Base-by-base conservation (phyloP, 2,329 filamentous ascomycete species). In the Botrytis cinerea region DNA sequence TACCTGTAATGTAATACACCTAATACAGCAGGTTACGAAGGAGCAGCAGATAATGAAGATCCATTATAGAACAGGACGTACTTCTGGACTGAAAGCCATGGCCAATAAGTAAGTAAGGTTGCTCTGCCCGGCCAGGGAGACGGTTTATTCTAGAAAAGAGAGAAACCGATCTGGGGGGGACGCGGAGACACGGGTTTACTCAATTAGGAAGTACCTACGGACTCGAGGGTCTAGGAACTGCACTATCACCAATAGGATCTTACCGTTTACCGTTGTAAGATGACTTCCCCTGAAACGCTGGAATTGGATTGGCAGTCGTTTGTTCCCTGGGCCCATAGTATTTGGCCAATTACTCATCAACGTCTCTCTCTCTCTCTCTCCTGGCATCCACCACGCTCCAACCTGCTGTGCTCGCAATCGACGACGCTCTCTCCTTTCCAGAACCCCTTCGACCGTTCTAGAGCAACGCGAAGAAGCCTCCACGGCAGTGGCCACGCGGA, bases 311-410 rank as follows among this genome's bases (percentile, higher is more conserved):
- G 32, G 32, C 32, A n/a, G 4, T 20, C 18, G 22, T 20, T 35
- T 59, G 59, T 18, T 28, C 16, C 38, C 5, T 62, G 28, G 28
- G 22, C 51, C 54, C 43, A 62, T 70, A 35, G 45, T n/a, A 35
- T 46, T 66, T 22, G 40, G 46, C 2, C n/a, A 67, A 72, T 72
- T 67, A 72, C 61, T 72, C 51, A 70, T 45, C 51, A 45, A 45
- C 4, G 45, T 35, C 7, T 22, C 2, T 25, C 32, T 35, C 7
- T 22, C 2, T 25, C 32, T 9, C 32, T 25, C 18, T 25, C 25
- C 12, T 6, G 1, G 22, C 10, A 14, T 51, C 46, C 14, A 51
- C 12, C 28, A 28, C 28, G 28, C 28, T 10, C 32, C 32, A 14
- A 14, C 22, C 48, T 51, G 10, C 25, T n/a, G 25, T 48, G 25